Base-by-base conservation (phyloP, 2,329 filamentous ascomycete species). In the Xylariaceae sp. region DNA sequence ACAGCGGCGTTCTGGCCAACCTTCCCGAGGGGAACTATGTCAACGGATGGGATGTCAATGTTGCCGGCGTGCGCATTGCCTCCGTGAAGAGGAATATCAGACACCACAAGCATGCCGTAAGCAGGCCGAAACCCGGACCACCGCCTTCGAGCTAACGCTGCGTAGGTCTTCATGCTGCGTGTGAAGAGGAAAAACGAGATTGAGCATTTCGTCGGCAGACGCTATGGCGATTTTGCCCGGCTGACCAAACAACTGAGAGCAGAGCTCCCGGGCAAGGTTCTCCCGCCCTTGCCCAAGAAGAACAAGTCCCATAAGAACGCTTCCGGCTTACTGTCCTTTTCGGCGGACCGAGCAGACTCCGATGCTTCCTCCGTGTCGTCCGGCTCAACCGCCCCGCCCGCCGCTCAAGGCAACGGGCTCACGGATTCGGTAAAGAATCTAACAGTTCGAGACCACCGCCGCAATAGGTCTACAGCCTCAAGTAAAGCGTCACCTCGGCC, bases 1-100 rank as follows among this genome's bases (percentile, higher is more conserved):
- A 95, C 39, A 83, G 87, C 15, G 90, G 92, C 0, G 69, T 98
- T 33, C 71, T 94, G 38, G 77, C 88, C 38, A 93, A 89, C 27
- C 68, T 90, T 42, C 92, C 92, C 0, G 86, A 95, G 57, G 92
- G 92, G 4, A 83, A 95, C 58, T 83, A 80, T 42, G 84, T 95
- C 51, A 90, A 98, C 56, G 87, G 88, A 19, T 96, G 92, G 92
- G 92, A 96, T 57, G 79, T 95, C 46, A 98, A 98, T 56, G 82
- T 98, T 31, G 86, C 90, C 9, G 88, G 82, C 25, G 92, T 96
- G 31, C 76, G 89, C 42, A 79, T 86, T 17, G 83, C 77, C 2
- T 80, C 78, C 6, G 70, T 88, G 33, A 94, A 90, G 68, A 78
- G 88, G 52, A 94, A 87, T 39, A 78, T 96, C 18, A 72, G 90